Percentiles rank a stretch among this genome's conserved stretches.
Evolutionary conservation across 306 rosid species (phyloP).

Genomic region (Coriaria nepalensis): DNA sequence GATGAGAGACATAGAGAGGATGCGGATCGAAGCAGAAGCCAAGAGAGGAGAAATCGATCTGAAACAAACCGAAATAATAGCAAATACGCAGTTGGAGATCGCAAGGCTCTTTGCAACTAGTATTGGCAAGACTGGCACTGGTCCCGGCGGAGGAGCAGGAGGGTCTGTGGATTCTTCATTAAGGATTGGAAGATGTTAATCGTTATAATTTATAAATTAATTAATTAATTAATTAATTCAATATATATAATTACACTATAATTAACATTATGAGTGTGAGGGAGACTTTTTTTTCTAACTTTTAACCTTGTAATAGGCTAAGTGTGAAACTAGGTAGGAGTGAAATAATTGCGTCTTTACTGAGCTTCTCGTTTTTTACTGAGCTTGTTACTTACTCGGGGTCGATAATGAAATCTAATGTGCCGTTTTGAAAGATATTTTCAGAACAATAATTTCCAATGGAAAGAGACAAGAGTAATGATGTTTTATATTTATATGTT

Average conservation of each 20-base stretch:
- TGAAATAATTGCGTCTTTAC: no score
- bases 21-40: slow-evolving; percentile 90
- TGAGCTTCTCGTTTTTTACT: no score
- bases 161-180: slow-evolving; percentile 60
- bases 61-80: slow-evolving; percentile 78
- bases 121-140: background rate
- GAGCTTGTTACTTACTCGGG: no score
- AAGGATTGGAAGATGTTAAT: slow-evolving; percentile 73
- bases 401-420: no score
- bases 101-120: slow-evolving; percentile 69
- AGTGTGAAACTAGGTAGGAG: no score
- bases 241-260: no score
- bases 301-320: background rate
- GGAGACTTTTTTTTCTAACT: no score
- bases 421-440: no score
- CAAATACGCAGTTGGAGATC: slow-evolving; percentile 86
- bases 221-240: no score
- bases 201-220: background rate
- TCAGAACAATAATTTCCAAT: no score
- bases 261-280: background rate
- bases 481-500: no score
- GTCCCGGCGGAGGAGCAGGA: slow-evolving; percentile 16
- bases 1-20: slow-evolving; percentile 78
- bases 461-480: no score
- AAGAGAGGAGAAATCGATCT: slow-evolving; percentile 89